Evolutionary conservation across 306 rosid genomes (phyloP).

Genomic region (cucumber (Cucumis sativus)): Cucumber_9930_V3 NC_026660.2:3866501-3867000

Average conservation of each 20-base stretch:
- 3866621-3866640: background rate
- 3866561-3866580: background rate
- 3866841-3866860: background rate
- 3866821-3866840: background rate
- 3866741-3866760: background rate
- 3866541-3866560: too few relatives aligned
- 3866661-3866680: background rate
- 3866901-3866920: slow-evolving; percentile 20
- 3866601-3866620: background rate
- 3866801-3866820: slow-evolving; percentile 4
- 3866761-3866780: background rate
- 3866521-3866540: too few relatives aligned
- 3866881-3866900: slow-evolving; percentile 28
- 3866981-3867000: slow-evolving; percentile 25
- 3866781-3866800: background rate
- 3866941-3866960: slow-evolving; percentile 34
- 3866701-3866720: background rate
- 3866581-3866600: background rate
- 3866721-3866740: background rate
- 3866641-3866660: background rate
- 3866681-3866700: background rate
- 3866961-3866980: slow-evolving; percentile 25
- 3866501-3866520: too few relatives aligned
- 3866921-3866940: slow-evolving; percentile 13
- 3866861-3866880: slow-evolving; percentile 43